These are phyloP conservation scores for Verticillium dahliae DNA, from an alignment of 2,329 filamentous ascomycete genomes.

Conservation along the genomic window DNA sequence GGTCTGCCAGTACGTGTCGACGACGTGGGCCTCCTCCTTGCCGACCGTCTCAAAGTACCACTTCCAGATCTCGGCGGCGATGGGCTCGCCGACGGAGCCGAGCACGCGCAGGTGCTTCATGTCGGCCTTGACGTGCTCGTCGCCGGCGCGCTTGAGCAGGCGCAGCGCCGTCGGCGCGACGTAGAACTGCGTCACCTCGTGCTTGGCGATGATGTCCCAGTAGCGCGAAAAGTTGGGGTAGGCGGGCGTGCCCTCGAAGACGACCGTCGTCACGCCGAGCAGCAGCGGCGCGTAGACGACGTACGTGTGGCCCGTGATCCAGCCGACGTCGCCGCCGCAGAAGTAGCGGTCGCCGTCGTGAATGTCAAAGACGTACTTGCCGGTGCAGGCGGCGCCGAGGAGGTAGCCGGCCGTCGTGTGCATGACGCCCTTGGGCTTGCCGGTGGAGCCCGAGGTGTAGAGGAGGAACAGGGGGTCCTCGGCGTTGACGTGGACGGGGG, in stretches of 20 bases:
- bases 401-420: constrained; percentile 95
- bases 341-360: constrained; percentile 92
- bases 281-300: constrained; percentile 94
- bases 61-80: constrained; percentile 97
- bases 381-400: constrained; percentile 85
- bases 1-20: constrained; percentile 99
- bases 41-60: constrained; percentile 97
- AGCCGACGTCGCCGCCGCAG: constrained; percentile 96
- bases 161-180: constrained; percentile 92
- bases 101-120: constrained; percentile 88
- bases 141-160: constrained; percentile 88
- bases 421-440: constrained; percentile 98
- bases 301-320: constrained; percentile 98
- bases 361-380: constrained; percentile 98
- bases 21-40: constrained; percentile 85
- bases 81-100: constrained; percentile 94
- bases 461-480: constrained; percentile 97
- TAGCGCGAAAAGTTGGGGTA: constrained; percentile 98
- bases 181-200: constrained; percentile 96
- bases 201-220: constrained; percentile 96
- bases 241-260: constrained; percentile 95
- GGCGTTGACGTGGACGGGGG: constrained; percentile 82
- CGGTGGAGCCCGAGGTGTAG: constrained; percentile 96
- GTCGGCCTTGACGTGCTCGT: constrained; percentile 82
- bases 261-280: constrained; percentile 87